phyloP scores from a whole-genome alignment of 2,329 filamentous ascomycete species.

The Niveomyces coronatus region DNA sequence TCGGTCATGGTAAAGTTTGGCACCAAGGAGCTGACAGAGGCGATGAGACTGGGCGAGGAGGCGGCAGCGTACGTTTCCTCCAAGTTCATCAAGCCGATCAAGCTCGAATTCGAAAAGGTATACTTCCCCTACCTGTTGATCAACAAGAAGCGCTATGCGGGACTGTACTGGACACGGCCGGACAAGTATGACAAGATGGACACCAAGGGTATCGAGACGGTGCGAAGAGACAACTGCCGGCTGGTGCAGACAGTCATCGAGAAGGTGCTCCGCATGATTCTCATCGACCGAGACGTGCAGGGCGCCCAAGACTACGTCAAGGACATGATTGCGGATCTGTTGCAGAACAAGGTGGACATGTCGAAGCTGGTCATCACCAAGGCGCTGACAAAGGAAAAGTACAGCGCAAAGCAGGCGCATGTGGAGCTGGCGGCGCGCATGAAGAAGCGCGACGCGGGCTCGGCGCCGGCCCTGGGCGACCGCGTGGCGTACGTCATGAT shows the following conservation, averaged over 20 bases:
- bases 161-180: constrained; percentile 92
- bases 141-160: constrained; percentile 99
- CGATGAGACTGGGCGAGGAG: constrained; percentile 93
- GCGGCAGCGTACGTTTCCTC: constrained; percentile 78
- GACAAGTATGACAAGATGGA: constrained; percentile 99
- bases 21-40: constrained; percentile 71
- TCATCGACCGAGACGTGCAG: constrained; percentile 84
- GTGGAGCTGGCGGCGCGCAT: constrained; percentile 92
- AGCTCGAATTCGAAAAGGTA: constrained; percentile 98
- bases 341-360: constrained; percentile 98
- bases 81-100: constrained; percentile 95
- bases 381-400: constrained; percentile 82
- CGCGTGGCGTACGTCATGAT: constrained; percentile 98
- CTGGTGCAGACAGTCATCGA: constrained; percentile 96
- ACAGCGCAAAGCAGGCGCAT: constrained; percentile 88
- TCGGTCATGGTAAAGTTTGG: constrained; percentile 99
- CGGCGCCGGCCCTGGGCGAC: constrained; percentile 83
- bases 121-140: constrained; percentile 97
- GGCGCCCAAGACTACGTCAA: constrained; percentile 98
- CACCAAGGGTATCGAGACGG: constrained; percentile 97
- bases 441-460: constrained; percentile 93
- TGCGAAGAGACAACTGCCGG: constrained; percentile 90
- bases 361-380: constrained; percentile 99
- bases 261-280: constrained; percentile 86
- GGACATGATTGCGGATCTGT: constrained; percentile 82